These are phyloP conservation scores for Austropuccinia psidii DNA, from an alignment of 1,284 basidiomycete species.

Conservation along the genomic window DNA sequence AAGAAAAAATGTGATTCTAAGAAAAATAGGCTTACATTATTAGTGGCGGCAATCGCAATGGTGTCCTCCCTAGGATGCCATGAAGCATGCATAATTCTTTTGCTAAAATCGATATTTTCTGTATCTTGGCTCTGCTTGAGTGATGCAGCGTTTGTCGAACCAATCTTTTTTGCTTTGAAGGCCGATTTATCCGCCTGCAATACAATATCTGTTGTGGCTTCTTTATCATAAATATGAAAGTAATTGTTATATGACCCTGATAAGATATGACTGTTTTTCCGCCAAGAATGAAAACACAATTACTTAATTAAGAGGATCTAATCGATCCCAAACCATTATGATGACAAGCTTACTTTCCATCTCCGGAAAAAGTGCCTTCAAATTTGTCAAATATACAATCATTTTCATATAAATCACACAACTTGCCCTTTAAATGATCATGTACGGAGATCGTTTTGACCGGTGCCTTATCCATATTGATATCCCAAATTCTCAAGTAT, in stretches of 20 bases:
- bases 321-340: not conserved
- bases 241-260: constrained; percentile 99
- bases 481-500: constrained; percentile 98
- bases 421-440: constrained; percentile 91
- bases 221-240: constrained; percentile 97
- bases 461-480: constrained; percentile 96
- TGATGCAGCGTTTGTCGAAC: constrained; percentile 42
- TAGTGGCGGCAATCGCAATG: constrained; percentile 56
- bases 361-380: constrained; percentile 91
- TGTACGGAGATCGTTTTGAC: constrained; percentile 98
- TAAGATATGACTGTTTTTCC: constrained; percentile 64
- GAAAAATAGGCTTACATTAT: constrained; percentile 47
- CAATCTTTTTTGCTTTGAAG: constrained; percentile 98
- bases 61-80: constrained; percentile 98
- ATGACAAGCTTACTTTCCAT: constrained; percentile 66
- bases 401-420: constrained; percentile 98
- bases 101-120: constrained; percentile 70
- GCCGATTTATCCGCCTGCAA: constrained; percentile 98
- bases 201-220: constrained; percentile 80
- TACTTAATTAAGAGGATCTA: not conserved
- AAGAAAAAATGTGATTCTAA: too few relatives aligned
- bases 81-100: constrained; percentile 81
- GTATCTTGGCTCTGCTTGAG: constrained; percentile 75
- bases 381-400: constrained; percentile 99
- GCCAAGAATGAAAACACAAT: constrained; percentile 15